Percentiles rank a stretch among this genome's conserved stretches.
These are phyloP conservation scores for Coemansia sp. DNA, from an alignment of 192 early-diverging fungal genomes.

Conservation along the genomic window DNA sequence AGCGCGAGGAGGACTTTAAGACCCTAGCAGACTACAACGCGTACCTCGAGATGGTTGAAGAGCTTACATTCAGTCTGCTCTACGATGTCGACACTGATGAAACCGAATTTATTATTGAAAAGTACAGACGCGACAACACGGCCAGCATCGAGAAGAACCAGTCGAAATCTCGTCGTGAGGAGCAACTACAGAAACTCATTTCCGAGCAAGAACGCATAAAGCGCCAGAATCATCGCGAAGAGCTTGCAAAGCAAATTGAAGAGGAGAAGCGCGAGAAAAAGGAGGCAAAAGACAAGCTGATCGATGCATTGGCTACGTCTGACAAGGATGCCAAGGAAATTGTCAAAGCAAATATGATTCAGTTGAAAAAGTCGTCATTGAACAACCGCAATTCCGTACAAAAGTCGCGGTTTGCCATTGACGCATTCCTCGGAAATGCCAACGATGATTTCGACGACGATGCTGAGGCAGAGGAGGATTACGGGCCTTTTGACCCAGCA, in stretches of 20 bases:
- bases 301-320: constrained; percentile 66
- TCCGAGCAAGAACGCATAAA: constrained; percentile 57
- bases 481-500: constrained; percentile 36
- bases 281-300: constrained; percentile 66
- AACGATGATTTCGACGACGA: constrained; percentile 30
- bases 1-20: constrained; percentile 87
- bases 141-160: constrained; percentile 72
- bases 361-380: constrained; percentile 50
- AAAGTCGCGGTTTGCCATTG: constrained; percentile 34
- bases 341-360: constrained; percentile 37
- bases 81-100: constrained; percentile 85
- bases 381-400: constrained; percentile 26
- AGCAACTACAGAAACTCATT: constrained; percentile 54
- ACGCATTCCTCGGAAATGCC: constrained; percentile 24
- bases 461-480: constrained; percentile 23
- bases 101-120: constrained; percentile 74
- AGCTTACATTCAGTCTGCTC: constrained; percentile 74
- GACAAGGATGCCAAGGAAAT: constrained; percentile 53
- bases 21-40: constrained; percentile 79
- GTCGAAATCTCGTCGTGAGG: constrained; percentile 58
- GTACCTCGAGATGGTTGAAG: constrained; percentile 90
- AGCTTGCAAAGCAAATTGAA: constrained; percentile 68
- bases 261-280: constrained; percentile 70
- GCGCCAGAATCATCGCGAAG: constrained; percentile 62
- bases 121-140: constrained; percentile 77